phyloP scores from a whole-genome alignment of 345 rosid genomes.

The Rhodomyrtus tomentosa region DNA sequence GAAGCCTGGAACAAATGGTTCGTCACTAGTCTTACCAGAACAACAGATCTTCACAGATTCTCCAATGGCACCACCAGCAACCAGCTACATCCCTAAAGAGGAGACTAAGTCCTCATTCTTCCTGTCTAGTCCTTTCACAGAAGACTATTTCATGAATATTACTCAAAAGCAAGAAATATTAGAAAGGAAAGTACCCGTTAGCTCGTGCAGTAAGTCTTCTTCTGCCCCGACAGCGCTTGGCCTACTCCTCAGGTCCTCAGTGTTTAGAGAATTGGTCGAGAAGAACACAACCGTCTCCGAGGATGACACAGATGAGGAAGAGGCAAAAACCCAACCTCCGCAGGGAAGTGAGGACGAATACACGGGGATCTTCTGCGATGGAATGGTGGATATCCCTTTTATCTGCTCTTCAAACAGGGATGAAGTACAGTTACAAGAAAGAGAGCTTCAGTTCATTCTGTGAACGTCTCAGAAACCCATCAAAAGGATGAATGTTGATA shows the following conservation, averaged over 20 bases:
- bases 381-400: slow-evolving; percentile 17
- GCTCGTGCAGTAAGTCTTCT: slow-evolving; percentile 9
- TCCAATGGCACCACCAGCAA: neutral
- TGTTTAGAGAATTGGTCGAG: slow-evolving; percentile 45
- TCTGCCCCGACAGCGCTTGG: slow-evolving; percentile 45
- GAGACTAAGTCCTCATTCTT: slow-evolving; percentile 15
- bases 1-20: slow-evolving; percentile 19
- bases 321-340: slow-evolving; percentile 6
- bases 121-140: slow-evolving; percentile 6
- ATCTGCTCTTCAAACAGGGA: slow-evolving; percentile 1
- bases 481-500: neutral
- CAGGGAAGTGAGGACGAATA: slow-evolving; percentile 23
- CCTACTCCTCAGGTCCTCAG: slow-evolving; percentile 42
- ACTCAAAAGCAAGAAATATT: slow-evolving; percentile 9
- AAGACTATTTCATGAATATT: slow-evolving; percentile 4
- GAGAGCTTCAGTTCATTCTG: slow-evolving; percentile 18
- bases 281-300: slow-evolving; percentile 24
- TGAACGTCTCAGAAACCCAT: neutral
- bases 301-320: slow-evolving; percentile 24
- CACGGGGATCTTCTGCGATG: slow-evolving; percentile 23
- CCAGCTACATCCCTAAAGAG: slow-evolving; percentile 13
- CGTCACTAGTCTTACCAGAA: neutral
- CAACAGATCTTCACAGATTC: slow-evolving; percentile 3
- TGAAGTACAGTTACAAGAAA: slow-evolving; percentile 15
- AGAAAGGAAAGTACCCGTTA: slow-evolving; percentile 1